Evolutionary conservation across 208 protist species (phyloP), one percentile per base, ranked within the genome.

Genomic region (Trypanosoma melophagium): DNA sequence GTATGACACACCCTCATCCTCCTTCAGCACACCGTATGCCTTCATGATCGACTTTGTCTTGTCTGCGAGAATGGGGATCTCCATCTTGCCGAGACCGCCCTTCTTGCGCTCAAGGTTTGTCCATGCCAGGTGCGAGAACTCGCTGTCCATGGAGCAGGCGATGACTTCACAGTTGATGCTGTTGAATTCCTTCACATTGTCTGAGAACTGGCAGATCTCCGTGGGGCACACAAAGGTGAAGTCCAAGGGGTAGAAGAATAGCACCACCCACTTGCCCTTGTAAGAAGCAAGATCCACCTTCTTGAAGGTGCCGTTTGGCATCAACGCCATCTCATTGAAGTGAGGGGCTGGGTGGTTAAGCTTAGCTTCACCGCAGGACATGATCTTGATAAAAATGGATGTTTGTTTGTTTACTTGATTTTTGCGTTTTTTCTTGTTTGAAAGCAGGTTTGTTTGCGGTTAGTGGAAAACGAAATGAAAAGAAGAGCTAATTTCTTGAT

Each of bases 221-320:
- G 96, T 98, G 41, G 97, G 97, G 87, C 97, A 99, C 66, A 99
- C 97, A 71, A 98, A 98, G 66, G 95, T 98, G 86, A 98, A 99
- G 82, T 98, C 96, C 28, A 98, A 67, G 28, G 97, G 97, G 78
- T 98, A 98, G 86, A 98, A 98, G 90, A 98, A 97, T 42, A 98
- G 88, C 47, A 98, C 92, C 21, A 98, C 69, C 76, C 91, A 98
- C 78, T 96, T 97, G 69, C 96, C 96, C 77, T 89, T 92, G 92
- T 94, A 98, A 58, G 93, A 87, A 19, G 66, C 55, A 17, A 98
- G 86, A 40, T 68, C 90, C 60, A 98, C 52, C 50, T 89, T 91
- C 80, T 97, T 95, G 86, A 98, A 97, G 74, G 89, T 89, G 78
- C 97, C 97, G 61, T 98, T 85, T 52, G 89, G 86, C 76, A 97